phyloP scores from a whole-genome alignment of 2,329 filamentous ascomycete genomes.

The Emericellopsis atlantica region DNA sequence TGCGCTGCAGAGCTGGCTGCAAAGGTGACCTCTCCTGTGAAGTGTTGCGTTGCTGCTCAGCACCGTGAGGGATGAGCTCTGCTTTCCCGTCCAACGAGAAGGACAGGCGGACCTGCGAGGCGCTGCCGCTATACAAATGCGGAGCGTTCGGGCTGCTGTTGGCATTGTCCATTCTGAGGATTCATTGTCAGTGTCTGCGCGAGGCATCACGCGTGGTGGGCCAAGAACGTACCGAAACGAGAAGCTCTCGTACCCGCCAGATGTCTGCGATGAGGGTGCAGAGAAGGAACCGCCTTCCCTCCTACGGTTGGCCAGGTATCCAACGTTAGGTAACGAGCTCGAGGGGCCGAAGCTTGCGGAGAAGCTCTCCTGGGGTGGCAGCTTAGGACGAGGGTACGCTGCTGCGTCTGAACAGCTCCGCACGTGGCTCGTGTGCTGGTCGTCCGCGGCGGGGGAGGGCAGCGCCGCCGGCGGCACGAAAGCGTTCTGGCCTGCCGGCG shows the following conservation, averaged over 20 bases:
- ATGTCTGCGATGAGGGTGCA: not conserved
- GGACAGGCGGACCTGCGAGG: conserved; percentile 52
- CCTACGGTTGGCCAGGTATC: not conserved
- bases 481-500: not conserved
- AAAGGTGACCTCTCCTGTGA: conserved; percentile 8
- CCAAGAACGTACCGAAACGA: not conserved
- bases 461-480: too few species aligned
- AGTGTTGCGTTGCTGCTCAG: conserved; percentile 19
- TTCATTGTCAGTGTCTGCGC: too few species aligned
- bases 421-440: not conserved
- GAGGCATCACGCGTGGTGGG: too few species aligned
- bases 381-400: not conserved
- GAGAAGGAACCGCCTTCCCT: not conserved
- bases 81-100: conserved; percentile 84
- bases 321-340: not conserved
- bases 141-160: not conserved
- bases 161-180: not conserved
- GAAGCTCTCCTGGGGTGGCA: not conserved
- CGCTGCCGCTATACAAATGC: conserved; percentile 11
- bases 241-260: not conserved
- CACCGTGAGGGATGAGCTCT: conserved; percentile 52
- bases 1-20: conserved; percentile 41
- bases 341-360: not conserved
- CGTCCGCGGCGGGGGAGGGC: not conserved
- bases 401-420: conserved; percentile 1